Base-by-base conservation (phyloP, 768 basidiomycete genomes). In the Lactarius pseudohatsudake region DNA sequence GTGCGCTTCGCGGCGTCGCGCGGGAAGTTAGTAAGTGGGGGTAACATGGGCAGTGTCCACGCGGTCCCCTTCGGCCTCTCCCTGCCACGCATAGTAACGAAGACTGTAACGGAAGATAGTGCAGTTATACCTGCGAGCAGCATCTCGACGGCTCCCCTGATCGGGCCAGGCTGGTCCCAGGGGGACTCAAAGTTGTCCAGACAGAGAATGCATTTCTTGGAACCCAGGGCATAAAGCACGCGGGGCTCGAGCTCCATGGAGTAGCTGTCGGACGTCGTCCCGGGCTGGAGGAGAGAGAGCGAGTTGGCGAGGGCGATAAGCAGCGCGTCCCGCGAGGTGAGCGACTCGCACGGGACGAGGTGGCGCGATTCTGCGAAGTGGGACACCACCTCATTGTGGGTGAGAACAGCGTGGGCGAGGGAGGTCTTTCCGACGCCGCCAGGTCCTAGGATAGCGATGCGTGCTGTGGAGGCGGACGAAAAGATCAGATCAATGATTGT, bases 351-450 rank as follows among this genome's bases (percentile, higher is more conserved):
- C 9, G 76, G 74, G 8, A 79, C 74, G 72, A 78, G 77, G 64
- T 76, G 73, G 18, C 69, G 71, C 28, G 69, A 60, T 13, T 66
- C 68, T 4, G 67, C 68, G 65, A 77, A 79, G 5, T 59, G 69
- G 4, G 69, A 53, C 32, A 78, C 64, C 11, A 59, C 54, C n/a
- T 64, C 40, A 28, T 74, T 67, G 30, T 30, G 30, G 38, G 76
- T 70, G 43, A 76, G 72, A n/a, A 79, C 73, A 5, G 76, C 75
- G 8, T 78, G 72, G 1, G 80, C 77, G 38, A 76, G 66, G 5
- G 77, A 70, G 4, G 80, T 79, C 69, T 81, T 81, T 16, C 80
- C 79, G 69, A 79, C 78, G n/a, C 80, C 79, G 2, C 78, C 80
- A 2, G 62, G 41, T 7, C 74, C 74, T 45, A 75, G 65, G 57